A percentile compares a stretch with the other conserved stretches of the same genome.
Conservation (phyloP, 176 grass and related monocot genomes). For the Oryza officinalis region DNA sequence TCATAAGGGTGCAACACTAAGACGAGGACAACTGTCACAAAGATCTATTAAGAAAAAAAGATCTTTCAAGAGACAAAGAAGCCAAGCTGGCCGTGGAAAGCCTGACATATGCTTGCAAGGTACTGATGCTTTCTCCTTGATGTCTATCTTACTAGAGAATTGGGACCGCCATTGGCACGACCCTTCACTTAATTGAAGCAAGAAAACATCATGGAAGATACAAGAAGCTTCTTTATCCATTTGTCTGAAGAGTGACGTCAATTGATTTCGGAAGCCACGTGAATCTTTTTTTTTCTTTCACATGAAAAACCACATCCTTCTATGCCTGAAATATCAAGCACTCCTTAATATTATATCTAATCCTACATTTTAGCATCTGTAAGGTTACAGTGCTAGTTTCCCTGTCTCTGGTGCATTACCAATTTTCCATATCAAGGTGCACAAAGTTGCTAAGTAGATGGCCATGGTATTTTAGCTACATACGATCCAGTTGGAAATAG, state of each 20-base stretch:
- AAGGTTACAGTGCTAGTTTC: neutral
- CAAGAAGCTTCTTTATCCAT: neutral
- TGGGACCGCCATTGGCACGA: neutral
- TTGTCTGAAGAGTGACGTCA: neutral
- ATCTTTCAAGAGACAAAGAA: conserved; percentile 82
- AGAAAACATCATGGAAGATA: neutral
- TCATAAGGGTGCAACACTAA: conserved; percentile 45
- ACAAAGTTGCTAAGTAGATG: neutral
- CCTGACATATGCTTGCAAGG: conserved; percentile 58
- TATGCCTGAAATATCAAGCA: neutral
- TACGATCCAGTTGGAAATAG: neutral
- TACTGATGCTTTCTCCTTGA: conserved; percentile 25
- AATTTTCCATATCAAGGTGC: neutral
- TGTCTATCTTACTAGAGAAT: neutral
- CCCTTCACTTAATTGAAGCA: neutral
- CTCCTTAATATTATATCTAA: neutral
- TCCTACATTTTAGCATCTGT: neutral
- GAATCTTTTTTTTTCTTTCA: neutral
- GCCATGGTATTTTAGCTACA: too few species aligned
- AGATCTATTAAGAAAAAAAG: conserved; percentile 75
- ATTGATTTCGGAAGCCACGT: neutral
- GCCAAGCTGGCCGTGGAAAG: conserved; percentile 57
- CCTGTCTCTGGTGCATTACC: neutral
- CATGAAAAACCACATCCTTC: neutral
- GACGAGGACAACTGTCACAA: conserved; percentile 49